These are phyloP conservation scores for Fallopia convolvulus DNA, from an alignment of 148 eudicot genomes.

Conservation along the genomic window DNA sequence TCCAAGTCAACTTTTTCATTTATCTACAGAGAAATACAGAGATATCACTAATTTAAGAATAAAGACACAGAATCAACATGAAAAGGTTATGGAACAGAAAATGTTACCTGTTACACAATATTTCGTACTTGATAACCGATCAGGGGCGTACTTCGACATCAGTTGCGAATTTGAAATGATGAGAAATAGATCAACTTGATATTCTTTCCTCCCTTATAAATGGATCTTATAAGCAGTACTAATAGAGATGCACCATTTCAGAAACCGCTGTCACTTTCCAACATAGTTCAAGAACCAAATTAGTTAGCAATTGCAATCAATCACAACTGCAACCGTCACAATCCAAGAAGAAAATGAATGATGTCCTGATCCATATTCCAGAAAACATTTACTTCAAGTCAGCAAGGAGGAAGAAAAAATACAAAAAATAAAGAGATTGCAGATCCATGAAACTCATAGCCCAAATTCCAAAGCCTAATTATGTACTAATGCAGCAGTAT, in stretches of 20 bases:
- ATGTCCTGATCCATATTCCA: background rate
- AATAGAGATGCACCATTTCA: background rate
- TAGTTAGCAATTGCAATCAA: constrained; percentile 10
- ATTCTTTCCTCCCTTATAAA: background rate
- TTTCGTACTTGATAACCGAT: background rate
- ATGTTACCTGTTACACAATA: background rate
- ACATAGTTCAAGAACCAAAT: background rate
- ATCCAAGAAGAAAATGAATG: background rate
- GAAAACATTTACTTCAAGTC: background rate
- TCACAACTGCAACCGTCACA: constrained; percentile 9
- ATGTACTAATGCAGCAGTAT: background rate
- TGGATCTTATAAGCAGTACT: background rate
- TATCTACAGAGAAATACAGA: background rate
- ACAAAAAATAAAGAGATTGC: background rate
- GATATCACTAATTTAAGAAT: background rate
- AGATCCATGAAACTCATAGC: background rate
- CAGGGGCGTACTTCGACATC: background rate
- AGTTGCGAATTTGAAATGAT: background rate
- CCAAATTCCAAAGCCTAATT: background rate
- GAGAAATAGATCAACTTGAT: background rate
- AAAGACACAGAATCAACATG: background rate
- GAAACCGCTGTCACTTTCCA: background rate
- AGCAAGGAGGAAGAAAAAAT: background rate
- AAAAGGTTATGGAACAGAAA: constrained; percentile 6
- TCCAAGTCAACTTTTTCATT: background rate